phyloP scores from a whole-genome alignment of 768 basidiomycete species.

The Rhodotorula graminis region DNA sequence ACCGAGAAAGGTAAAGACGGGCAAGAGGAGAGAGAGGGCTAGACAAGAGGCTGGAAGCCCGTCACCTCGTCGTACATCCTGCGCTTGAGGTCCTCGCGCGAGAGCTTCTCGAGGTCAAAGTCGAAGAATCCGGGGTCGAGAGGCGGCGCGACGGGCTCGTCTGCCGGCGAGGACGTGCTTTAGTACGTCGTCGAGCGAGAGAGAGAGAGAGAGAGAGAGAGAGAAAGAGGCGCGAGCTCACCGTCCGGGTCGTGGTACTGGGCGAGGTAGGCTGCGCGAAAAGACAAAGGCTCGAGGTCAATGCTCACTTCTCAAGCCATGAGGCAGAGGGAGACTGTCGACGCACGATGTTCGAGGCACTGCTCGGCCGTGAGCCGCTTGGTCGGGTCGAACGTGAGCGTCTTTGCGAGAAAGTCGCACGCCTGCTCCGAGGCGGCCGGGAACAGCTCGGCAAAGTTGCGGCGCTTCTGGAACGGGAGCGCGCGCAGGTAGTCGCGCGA shows the following conservation, averaged over 20 bases:
- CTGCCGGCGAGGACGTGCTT: conserved; percentile 49
- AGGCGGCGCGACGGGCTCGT: conserved; percentile 93
- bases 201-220: conserved; percentile 42
- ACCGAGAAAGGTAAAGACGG: background rate
- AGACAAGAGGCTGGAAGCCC: conserved; percentile 55
- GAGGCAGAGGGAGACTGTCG: too few species aligned
- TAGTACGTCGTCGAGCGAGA: conserved; percentile 61
- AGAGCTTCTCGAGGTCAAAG: conserved; percentile 94
- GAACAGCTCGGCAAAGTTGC: conserved; percentile 64
- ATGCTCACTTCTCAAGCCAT: too few species aligned
- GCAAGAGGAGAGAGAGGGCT: background rate
- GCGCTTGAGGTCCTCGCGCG: conserved; percentile 86
- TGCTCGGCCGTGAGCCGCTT: conserved; percentile 82
- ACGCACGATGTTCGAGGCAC: conserved; percentile 66
- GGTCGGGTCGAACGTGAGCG: conserved; percentile 78
- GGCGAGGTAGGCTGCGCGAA: background rate
- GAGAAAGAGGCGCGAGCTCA: conserved; percentile 43
- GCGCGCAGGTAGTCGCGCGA: conserved; percentile 80
- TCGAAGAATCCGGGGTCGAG: conserved; percentile 95
- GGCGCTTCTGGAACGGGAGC: conserved; percentile 77
- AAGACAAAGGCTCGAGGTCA: too few species aligned
- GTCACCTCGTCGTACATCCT: conserved; percentile 92
- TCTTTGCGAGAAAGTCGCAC: conserved; percentile 62
- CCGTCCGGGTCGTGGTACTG: conserved; percentile 1
- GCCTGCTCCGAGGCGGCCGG: conserved; percentile 62